These are phyloP conservation scores for Argentina anserina DNA, from an alignment of 306 rosid genomes.

Conservation along the genomic window DNA sequence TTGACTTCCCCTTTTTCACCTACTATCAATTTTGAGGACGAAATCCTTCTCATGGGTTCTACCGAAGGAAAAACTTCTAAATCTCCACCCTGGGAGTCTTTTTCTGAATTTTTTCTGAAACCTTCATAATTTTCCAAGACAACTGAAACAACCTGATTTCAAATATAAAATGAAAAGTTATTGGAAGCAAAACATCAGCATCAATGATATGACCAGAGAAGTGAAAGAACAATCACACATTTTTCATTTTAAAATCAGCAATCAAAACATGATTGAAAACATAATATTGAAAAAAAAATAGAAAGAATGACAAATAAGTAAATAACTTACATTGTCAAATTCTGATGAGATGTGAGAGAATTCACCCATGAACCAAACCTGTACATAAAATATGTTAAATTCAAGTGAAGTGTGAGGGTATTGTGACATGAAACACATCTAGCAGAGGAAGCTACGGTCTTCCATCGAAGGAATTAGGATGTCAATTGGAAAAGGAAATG, in stretches of 20 bases:
- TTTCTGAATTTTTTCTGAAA: conserved; percentile 22
- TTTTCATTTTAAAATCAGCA: background rate
- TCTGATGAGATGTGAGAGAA: conserved; percentile 61
- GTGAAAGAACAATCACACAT: background rate
- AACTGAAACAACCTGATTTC: conserved; percentile 55
- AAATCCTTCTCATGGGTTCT: conserved; percentile 29
- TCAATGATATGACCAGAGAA: background rate
- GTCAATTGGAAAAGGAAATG: background rate
- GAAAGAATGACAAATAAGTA: conserved; percentile 26
- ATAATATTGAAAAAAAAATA: background rate
- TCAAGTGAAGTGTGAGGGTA: background rate
- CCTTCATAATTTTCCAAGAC: conserved; percentile 62
- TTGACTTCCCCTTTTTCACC: conserved; percentile 55
- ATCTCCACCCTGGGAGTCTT: conserved; percentile 3
- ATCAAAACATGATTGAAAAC: background rate
- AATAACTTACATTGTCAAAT: conserved; percentile 58
- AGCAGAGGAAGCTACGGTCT: background rate
- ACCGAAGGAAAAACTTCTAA: conserved; percentile 2
- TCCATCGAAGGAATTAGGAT: background rate
- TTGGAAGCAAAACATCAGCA: conserved; percentile 16
- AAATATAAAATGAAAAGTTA: conserved; percentile 25
- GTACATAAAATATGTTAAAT: conserved; percentile 24
- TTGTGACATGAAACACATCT: background rate
- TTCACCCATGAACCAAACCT: conserved; percentile 86
- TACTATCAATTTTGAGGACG: conserved; percentile 50